phyloP scores from a whole-genome alignment of 495 filamentous ascomycete genomes.

The Penicillium alfredii region DNA sequence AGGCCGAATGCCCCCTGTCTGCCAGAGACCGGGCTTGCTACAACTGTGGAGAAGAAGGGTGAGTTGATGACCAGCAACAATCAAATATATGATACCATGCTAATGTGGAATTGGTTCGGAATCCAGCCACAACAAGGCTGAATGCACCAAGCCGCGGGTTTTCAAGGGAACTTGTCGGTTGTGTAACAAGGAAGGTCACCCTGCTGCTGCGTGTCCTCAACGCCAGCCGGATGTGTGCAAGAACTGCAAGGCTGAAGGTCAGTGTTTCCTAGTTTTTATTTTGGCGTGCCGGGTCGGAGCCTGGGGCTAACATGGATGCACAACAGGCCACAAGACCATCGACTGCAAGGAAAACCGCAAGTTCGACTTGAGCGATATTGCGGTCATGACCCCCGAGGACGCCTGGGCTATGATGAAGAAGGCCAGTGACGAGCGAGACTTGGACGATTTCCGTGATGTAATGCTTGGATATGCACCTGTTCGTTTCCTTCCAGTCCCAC shows the following conservation, averaged over 20 bases:
- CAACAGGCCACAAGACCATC: constrained; percentile 55
- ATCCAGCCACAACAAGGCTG: constrained; percentile 54
- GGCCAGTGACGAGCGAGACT: constrained; percentile 58
- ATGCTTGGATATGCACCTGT: background rate
- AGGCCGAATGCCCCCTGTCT: constrained; percentile 7
- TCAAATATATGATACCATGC: background rate
- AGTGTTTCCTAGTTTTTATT: constrained; percentile 8
- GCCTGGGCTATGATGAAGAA: constrained; percentile 65
- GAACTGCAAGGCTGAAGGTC: constrained; percentile 71
- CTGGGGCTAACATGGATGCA: background rate
- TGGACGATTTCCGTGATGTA: constrained; percentile 70
- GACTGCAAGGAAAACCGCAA: constrained; percentile 67
- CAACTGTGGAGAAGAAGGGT: constrained; percentile 37
- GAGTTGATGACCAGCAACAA: constrained; percentile 8
- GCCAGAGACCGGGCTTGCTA: background rate
- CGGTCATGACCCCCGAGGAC: constrained; percentile 53
- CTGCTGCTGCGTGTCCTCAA: constrained; percentile 63
- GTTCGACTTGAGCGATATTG: constrained; percentile 56
- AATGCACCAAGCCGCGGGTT: constrained; percentile 60
- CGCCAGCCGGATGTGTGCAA: constrained; percentile 59
- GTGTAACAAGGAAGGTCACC: constrained; percentile 71
- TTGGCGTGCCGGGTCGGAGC: background rate
- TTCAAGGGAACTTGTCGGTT: constrained; percentile 66
- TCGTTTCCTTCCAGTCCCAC: background rate
- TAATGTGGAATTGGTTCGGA: background rate